Conservation (phyloP, 2,329 filamentous ascomycete genomes). For the Gremmenia infestans region DNA sequence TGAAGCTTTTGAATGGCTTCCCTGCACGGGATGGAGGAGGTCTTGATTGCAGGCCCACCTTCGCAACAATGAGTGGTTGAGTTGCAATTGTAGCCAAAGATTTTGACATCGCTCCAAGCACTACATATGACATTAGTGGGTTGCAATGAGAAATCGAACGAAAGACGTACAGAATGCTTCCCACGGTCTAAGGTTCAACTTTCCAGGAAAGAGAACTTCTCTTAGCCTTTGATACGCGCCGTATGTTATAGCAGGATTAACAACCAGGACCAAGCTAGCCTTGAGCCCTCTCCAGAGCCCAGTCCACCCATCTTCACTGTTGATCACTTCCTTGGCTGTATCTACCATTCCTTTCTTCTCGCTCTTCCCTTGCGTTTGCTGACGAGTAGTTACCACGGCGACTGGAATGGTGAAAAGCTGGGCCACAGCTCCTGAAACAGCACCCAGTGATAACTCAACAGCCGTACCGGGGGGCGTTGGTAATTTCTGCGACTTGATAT, state of each 20-base stretch:
- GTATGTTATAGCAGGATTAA: slow-evolving; percentile 97
- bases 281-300: slow-evolving; percentile 95
- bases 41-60: slow-evolving; percentile 91
- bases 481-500: slow-evolving; percentile 56
- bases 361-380: slow-evolving; percentile 83
- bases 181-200: slow-evolving; percentile 68
- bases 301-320: slow-evolving; percentile 82
- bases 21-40: slow-evolving; percentile 79
- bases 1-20: slow-evolving; percentile 88
- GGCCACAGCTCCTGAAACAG: slow-evolving; percentile 81
- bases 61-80: slow-evolving; percentile 94
- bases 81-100: slow-evolving; percentile 85
- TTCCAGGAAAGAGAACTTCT: slow-evolving; percentile 71
- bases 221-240: slow-evolving; percentile 90
- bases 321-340: slow-evolving; percentile 82
- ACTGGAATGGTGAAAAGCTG: slow-evolving; percentile 97
- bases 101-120: slow-evolving; percentile 90
- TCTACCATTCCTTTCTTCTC: slow-evolving; percentile 83
- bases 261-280: slow-evolving; percentile 88
- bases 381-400: slow-evolving; percentile 88
- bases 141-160: background rate
- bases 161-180: slow-evolving; percentile 80
- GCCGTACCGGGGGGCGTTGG: slow-evolving; percentile 68
- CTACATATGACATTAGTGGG: slow-evolving; percentile 39
- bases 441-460: slow-evolving; percentile 78